phyloP scores from a whole-genome alignment of 1,284 basidiomycete species.

The Mycena citricolor region DNA sequence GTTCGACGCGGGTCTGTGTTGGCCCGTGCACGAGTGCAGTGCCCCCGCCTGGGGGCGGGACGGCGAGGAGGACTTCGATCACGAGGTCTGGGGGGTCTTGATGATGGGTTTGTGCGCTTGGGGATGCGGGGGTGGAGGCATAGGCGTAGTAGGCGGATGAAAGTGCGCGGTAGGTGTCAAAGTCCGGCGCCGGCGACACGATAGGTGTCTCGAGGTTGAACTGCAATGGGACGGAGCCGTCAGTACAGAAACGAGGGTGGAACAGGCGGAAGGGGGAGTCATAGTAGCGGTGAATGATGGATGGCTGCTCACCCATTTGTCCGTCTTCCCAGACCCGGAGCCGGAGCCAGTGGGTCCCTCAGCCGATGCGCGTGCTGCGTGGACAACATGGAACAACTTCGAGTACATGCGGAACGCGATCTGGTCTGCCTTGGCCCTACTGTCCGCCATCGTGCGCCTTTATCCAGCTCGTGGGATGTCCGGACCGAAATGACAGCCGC shows the following conservation, averaged over 20 bases:
- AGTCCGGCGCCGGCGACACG: slow-evolving; percentile 34
- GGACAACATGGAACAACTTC: slow-evolving; percentile 72
- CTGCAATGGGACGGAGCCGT: slow-evolving; percentile 34
- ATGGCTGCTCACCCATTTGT: slow-evolving; percentile 69
- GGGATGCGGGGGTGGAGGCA: neutral
- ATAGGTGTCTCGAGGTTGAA: slow-evolving; percentile 75
- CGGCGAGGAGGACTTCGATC: slow-evolving; percentile 65
- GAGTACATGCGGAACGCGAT: slow-evolving; percentile 78
- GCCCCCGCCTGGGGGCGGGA: slow-evolving; percentile 67
- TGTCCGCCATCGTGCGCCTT: slow-evolving; percentile 12
- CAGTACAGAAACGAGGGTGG: neutral
- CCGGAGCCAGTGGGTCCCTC: slow-evolving; percentile 41
- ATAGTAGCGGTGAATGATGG: neutral
- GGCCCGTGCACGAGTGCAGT: slow-evolving; percentile 68
- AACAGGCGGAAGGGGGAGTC: slow-evolving; percentile 1
- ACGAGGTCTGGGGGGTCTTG: slow-evolving; percentile 51
- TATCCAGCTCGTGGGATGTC: too few species aligned
- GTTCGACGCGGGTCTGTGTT: slow-evolving; percentile 62
- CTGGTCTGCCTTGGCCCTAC: slow-evolving; percentile 72
- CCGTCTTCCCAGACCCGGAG: slow-evolving; percentile 54
- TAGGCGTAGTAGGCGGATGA: slow-evolving; percentile 4
- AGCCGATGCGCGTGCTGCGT: slow-evolving; percentile 62
- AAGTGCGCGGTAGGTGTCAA: slow-evolving; percentile 14
- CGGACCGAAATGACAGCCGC: too few species aligned
- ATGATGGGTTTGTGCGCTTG: slow-evolving; percentile 45